Evolutionary conservation across 805 yeast species (phyloP).

Genomic region (Pichia cabralensis): DNA sequence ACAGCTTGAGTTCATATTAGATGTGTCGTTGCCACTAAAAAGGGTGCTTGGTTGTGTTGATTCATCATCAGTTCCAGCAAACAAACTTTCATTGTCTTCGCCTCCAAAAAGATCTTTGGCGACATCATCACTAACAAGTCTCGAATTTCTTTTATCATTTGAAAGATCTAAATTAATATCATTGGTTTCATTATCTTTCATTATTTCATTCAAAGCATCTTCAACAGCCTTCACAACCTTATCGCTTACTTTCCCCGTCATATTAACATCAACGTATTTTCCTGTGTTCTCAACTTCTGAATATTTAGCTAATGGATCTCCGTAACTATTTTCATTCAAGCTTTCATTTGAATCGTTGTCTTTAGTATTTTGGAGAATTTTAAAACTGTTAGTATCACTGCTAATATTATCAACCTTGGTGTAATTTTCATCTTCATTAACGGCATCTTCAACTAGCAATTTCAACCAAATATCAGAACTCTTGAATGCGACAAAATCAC

Average conservation of each 20-base stretch:
- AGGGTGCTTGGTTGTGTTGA: no score
- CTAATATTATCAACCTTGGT: neutral
- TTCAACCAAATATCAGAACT: constrained; percentile 46
- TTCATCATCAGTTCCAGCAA: constrained; percentile 6
- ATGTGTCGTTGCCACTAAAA: no score
- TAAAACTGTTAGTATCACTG: no score
- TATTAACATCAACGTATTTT: constrained; percentile 24
- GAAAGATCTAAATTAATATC: neutral
- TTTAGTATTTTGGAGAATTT: no score
- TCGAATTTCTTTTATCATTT: constrained; percentile 13
- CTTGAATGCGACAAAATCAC: constrained; percentile 52
- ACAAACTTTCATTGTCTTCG: constrained; percentile 13
- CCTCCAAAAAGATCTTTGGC: constrained; percentile 26
- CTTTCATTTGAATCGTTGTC: neutral
- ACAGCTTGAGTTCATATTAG: no score
- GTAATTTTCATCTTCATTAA: neutral
- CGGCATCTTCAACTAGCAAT: constrained; percentile 34
- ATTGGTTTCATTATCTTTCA: constrained; percentile 25
- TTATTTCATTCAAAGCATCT: constrained; percentile 54
- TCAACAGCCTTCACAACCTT: constrained; percentile 52
- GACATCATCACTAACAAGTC: constrained; percentile 21
- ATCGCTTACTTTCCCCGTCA: constrained; percentile 29
- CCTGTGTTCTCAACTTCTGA: constrained; percentile 17
- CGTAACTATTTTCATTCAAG: no score
- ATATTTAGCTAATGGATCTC: constrained; percentile 26